Conservation (phyloP, 495 filamentous ascomycete species). For the Elasticomyces elasticus region DNA sequence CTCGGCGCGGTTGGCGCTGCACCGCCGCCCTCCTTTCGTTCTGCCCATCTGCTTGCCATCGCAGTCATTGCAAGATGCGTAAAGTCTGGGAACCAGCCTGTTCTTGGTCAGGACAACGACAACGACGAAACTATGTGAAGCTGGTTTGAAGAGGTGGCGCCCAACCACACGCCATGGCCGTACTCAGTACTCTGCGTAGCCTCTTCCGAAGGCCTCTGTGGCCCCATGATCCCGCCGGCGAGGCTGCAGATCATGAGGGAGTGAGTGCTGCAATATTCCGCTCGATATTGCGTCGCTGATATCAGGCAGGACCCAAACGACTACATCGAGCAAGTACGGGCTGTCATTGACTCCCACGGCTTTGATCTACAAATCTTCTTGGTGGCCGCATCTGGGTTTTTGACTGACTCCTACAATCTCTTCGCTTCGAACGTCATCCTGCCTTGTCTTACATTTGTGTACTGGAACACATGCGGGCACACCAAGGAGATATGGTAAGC, state of each 20-base stretch:
- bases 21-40: too few species aligned
- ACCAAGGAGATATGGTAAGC: constrained; percentile 1
- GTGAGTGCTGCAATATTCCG: neutral
- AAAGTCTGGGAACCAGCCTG: too few species aligned
- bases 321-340: neutral
- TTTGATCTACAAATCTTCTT: constrained; percentile 15
- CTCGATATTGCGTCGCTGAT: neutral
- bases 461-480: constrained; percentile 28
- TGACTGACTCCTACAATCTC: constrained; percentile 61
- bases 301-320: neutral
- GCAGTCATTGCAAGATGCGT: too few species aligned
- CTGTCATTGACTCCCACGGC: constrained; percentile 13
- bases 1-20: too few species aligned
- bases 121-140: neutral
- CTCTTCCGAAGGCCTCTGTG: neutral
- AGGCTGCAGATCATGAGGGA: neutral
- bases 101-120: too few species aligned
- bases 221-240: neutral
- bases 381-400: constrained; percentile 57
- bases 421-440: constrained; percentile 58
- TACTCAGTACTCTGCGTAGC: neutral
- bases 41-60: too few species aligned
- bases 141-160: neutral
- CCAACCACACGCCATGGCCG: neutral
- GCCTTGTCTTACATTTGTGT: constrained; percentile 53